phyloP scores from a whole-genome alignment of 2,329 filamentous ascomycete genomes.

The Sarocladium oryzae region DNA sequence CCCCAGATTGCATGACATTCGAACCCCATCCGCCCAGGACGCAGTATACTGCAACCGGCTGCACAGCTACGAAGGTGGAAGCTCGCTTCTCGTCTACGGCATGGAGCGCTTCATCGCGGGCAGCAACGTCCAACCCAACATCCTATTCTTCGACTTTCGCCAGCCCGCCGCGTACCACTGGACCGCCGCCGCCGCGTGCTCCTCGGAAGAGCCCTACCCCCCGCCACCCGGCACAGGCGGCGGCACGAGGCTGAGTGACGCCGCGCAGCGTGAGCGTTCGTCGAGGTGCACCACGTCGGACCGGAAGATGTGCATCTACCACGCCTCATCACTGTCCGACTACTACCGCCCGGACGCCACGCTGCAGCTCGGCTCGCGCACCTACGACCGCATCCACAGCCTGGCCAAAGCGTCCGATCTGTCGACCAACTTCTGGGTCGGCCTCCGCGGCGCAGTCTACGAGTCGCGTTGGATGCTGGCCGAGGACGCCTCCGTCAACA shows the following conservation, averaged over 20 bases:
- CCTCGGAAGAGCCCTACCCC: constrained; percentile 27
- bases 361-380: constrained; percentile 33
- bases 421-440: constrained; percentile 42
- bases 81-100: constrained; percentile 43
- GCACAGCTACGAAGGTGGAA: constrained; percentile 38
- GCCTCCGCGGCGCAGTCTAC: constrained; percentile 39
- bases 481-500: constrained; percentile 14
- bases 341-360: constrained; percentile 44
- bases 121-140: constrained; percentile 32
- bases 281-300: constrained; percentile 27
- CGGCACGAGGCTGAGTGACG: constrained; percentile 7
- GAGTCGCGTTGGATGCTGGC: constrained; percentile 31
- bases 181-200: constrained; percentile 41
- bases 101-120: constrained; percentile 45
- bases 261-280: not conserved
- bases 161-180: constrained; percentile 42
- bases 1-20: constrained; percentile 40
- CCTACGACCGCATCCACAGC: constrained; percentile 34
- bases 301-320: constrained; percentile 39
- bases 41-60: constrained; percentile 47
- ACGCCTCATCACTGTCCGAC: constrained; percentile 33
- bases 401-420: constrained; percentile 40
- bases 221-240: constrained; percentile 18
- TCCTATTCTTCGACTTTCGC: constrained; percentile 51
- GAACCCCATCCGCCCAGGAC: constrained; percentile 40